A percentile compares a stretch with the other conserved stretches of the same genome.
These are phyloP conservation scores for Pseudohyphozyma bogoriensis DNA, from an alignment of 768 basidiomycete genomes.

Conservation along the genomic window DNA sequence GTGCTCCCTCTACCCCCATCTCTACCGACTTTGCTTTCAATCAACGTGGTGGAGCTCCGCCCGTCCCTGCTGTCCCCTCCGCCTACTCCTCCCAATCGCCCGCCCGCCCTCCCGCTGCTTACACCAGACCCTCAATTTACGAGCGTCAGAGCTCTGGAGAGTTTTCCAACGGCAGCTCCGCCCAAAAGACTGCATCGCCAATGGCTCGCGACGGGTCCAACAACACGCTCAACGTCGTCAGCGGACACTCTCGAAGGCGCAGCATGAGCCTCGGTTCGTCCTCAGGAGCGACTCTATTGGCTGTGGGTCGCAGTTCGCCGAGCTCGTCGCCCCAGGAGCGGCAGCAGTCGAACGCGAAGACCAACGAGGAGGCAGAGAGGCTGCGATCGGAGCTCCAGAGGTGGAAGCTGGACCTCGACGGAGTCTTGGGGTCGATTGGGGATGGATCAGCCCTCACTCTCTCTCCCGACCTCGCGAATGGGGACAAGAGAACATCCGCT, in stretches of 20 bases:
- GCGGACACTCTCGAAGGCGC: background rate
- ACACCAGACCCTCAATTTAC: background rate
- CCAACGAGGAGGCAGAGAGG: constrained; percentile 6
- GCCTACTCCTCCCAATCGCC: constrained; percentile 9
- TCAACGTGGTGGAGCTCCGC: background rate
- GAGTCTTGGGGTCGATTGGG: constrained; percentile 6
- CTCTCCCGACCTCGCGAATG: background rate
- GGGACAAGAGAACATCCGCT: background rate
- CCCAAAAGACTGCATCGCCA: too few relatives aligned
- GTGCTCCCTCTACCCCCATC: constrained; percentile 8
- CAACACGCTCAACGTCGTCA: background rate
- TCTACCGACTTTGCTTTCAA: constrained; percentile 2
- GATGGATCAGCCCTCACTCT: background rate
- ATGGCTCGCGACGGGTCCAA: background rate
- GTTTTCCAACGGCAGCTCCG: too few relatives aligned
- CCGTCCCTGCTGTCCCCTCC: constrained; percentile 12
- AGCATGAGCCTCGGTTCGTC: constrained; percentile 1
- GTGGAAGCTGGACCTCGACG: constrained; percentile 26
- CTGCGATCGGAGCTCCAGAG: constrained; percentile 9
- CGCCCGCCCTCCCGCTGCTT: background rate
- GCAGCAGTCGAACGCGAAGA: background rate
- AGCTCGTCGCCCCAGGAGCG: background rate
- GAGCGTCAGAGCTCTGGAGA: too few relatives aligned
- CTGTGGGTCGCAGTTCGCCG: background rate
- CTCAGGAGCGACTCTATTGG: background rate